Percentiles rank a stretch among this genome's conserved stretches.
Evolutionary conservation across 306 rosid species (phyloP).

Genomic region (Quercus berberidifolia): DNA sequence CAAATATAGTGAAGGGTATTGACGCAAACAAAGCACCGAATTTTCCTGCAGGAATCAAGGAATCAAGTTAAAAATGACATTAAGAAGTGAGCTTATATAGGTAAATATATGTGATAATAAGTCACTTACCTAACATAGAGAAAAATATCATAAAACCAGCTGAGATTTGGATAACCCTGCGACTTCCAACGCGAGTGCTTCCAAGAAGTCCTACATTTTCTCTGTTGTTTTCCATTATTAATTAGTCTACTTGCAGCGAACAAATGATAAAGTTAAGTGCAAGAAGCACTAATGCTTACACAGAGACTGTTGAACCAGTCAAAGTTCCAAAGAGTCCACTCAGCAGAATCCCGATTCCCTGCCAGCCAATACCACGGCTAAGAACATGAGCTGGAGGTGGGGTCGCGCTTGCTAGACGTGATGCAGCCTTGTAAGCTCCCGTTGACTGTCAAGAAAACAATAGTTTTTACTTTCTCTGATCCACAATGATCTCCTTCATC

Average conservation of each 20-base stretch:
- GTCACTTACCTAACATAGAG: conserved; percentile 75
- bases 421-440: conserved; percentile 95
- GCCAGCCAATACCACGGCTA: conserved; percentile 99
- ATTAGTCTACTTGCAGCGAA: conserved; percentile 9
- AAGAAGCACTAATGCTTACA: conserved; percentile 44
- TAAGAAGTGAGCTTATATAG: neutral
- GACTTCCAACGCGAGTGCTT: conserved; percentile 97
- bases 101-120: neutral
- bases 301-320: conserved; percentile 81
- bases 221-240: conserved; percentile 34
- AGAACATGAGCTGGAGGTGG: conserved; percentile 99
- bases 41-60: conserved; percentile 60
- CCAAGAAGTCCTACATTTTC: conserved; percentile 98
- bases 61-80: neutral
- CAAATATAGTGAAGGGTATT: conserved; percentile 89
- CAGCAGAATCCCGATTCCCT: conserved; percentile 88
- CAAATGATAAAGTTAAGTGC: conserved; percentile 3
- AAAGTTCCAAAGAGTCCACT: conserved; percentile 93
- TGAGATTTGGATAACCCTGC: conserved; percentile 94
- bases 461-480: neutral
- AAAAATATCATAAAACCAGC: conserved; percentile 98
- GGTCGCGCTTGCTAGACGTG: conserved; percentile 94
- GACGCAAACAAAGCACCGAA: conserved; percentile 98
- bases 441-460: conserved; percentile 65
- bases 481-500: neutral